phyloP scores from a whole-genome alignment of 2,329 filamentous ascomycete species.

The Arthrobotrys sphaeroides region DNA sequence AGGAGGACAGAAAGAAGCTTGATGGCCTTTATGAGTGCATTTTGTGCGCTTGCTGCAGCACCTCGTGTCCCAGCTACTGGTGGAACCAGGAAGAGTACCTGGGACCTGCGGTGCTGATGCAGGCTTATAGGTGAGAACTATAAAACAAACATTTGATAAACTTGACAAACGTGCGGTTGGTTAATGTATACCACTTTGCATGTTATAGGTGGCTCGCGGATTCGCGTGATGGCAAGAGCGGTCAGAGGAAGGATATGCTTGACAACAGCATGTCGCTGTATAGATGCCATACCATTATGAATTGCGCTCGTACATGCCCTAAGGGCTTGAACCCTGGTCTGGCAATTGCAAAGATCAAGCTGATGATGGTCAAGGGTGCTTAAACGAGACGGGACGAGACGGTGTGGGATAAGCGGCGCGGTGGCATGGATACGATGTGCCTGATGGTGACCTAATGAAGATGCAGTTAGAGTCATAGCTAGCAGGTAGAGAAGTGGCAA shows the following conservation, averaged over 20 bases:
- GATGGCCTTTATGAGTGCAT: conserved; percentile 99
- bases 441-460: conserved; percentile 16
- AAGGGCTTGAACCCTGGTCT: conserved; percentile 97
- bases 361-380: conserved; percentile 76
- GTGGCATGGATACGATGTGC: neutral
- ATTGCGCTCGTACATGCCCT: conserved; percentile 92
- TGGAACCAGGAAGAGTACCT: conserved; percentile 99
- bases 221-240: conserved; percentile 88
- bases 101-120: conserved; percentile 92
- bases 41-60: conserved; percentile 98
- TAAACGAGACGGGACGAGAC: conserved; percentile 58
- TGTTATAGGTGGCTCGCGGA: conserved; percentile 79
- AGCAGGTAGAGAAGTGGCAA: conserved; percentile 24
- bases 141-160: neutral
- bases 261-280: conserved; percentile 99
- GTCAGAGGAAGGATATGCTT: conserved; percentile 85
- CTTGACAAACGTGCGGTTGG: neutral
- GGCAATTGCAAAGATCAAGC: conserved; percentile 98
- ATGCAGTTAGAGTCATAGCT: conserved; percentile 5
- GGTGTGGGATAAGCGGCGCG: neutral
- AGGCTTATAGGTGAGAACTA: conserved; percentile 78
- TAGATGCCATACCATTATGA: conserved; percentile 98
- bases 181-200: neutral
- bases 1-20: conserved; percentile 92
- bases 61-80: conserved; percentile 99